phyloP scores from a whole-genome alignment of 2,329 filamentous ascomycete genomes.

The Fusarium sp. region DNA sequence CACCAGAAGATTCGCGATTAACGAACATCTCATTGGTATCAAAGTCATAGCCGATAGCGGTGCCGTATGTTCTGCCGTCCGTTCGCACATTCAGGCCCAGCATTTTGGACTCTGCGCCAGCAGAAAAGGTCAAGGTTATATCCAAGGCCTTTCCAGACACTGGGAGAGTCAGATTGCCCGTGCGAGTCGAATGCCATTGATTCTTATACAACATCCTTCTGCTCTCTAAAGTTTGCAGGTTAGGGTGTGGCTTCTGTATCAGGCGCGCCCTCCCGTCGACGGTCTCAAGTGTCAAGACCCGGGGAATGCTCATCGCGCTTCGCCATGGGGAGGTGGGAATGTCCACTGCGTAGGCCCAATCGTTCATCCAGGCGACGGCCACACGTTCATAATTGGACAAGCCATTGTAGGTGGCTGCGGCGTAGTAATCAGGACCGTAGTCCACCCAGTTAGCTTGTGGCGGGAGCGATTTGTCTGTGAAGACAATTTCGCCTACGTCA shows the following conservation, averaged over 20 bases:
- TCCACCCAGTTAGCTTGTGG: background rate
- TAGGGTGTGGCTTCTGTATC: background rate
- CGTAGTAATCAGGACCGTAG: background rate
- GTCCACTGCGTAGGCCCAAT: background rate
- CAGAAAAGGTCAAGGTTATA: background rate
- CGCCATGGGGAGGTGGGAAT: background rate
- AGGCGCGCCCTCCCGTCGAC: rapidly evolving
- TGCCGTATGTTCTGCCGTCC: background rate
- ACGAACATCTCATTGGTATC: background rate
- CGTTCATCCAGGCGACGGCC: background rate
- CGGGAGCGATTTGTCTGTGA: background rate
- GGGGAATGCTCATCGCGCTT: background rate
- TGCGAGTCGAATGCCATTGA: background rate
- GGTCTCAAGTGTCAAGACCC: background rate
- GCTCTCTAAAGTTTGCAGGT: background rate
- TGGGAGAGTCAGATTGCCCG: background rate
- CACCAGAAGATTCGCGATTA: background rate
- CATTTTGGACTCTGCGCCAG: background rate
- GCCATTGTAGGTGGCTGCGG: background rate
- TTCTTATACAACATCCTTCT: background rate
- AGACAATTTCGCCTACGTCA: background rate
- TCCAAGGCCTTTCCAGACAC: background rate
- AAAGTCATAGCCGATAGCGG: background rate
- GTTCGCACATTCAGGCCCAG: background rate
- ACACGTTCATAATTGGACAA: background rate